Base-by-base conservation (phyloP, 441 rosid species). In the Syzygium syzygioides region DNA sequence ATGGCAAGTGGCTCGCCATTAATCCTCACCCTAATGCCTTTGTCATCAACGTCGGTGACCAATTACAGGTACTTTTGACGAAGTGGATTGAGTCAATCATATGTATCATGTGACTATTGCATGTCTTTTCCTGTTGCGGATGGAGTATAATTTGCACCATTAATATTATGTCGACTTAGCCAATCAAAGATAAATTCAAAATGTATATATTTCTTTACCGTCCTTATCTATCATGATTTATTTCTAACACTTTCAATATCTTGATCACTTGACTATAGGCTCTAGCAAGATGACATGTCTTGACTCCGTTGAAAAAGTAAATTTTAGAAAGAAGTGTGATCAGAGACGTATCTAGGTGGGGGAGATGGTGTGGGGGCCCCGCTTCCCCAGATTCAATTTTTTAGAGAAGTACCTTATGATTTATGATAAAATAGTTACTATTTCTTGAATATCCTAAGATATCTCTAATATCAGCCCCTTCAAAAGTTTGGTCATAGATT, bases 21-120 rank as follows among this genome's bases (percentile, higher is more conserved):
- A 91, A 93, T 88, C 97, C 97, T 30, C 90, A 85, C n/a, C 95
- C 96, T 3, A 59, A 91, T 85, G 97, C 97, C 54, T 94, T 94
- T 57, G 95, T 94, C 90, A 91, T 95, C 87, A 95, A 95, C 90
- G 91, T 95, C 50, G 97, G 97, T 25, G 96, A 95, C 86, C 97
- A 95, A 19, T 85, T 95, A 23, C 97, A 95, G 94, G 97, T 92
- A 87, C 52, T 9, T 25, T 14, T 34, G 20, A 71, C 28, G 25
- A 19, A 26, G 50, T 34, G 25, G 3, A 66, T 66, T 9, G 50
- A 37, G 50, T 37, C 28, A 37, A 34, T 68, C 48, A 68, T 19
- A 34, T 68, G 11, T 34, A 34, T 19, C 48, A 34, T 34, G 14
- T 3, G 50, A 71, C 3, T 26, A 20, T 71, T 28, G 15, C 7